These are phyloP conservation scores for Xylariales sp. DNA, from an alignment of 2,329 filamentous ascomycete species.

Conservation along the genomic window DNA sequence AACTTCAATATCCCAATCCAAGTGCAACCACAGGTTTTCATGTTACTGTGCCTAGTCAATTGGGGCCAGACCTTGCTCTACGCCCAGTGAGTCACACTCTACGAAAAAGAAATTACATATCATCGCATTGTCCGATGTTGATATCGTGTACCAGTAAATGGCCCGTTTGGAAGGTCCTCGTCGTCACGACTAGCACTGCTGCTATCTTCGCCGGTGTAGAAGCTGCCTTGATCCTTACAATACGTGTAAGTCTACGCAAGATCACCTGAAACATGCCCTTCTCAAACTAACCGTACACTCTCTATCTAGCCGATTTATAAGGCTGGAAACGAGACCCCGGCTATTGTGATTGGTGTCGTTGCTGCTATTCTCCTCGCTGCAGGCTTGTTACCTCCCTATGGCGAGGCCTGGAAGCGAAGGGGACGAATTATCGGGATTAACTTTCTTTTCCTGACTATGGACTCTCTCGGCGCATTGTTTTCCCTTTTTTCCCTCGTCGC, in stretches of 20 bases:
- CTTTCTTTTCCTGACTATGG: slow-evolving; percentile 68
- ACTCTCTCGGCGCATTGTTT: slow-evolving; percentile 71
- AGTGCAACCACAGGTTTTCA: slow-evolving; percentile 57
- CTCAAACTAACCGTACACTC: slow-evolving; percentile 17
- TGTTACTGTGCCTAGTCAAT: slow-evolving; percentile 53
- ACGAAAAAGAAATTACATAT: not conserved
- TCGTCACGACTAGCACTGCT: slow-evolving; percentile 55
- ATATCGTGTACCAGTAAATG: slow-evolving; percentile 54
- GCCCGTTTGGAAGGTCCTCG: slow-evolving; percentile 58
- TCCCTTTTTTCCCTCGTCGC: slow-evolving; percentile 72
- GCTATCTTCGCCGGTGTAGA: slow-evolving; percentile 64
- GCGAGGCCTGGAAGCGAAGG: slow-evolving; percentile 70
- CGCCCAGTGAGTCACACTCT: slow-evolving; percentile 40
- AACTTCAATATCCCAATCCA: slow-evolving; percentile 58
- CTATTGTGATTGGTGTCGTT: slow-evolving; percentile 67
- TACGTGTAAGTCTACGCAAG: slow-evolving; percentile 57
- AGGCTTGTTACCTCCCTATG: slow-evolving; percentile 70
- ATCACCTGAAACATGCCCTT: not conserved
- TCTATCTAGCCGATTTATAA: slow-evolving; percentile 62
- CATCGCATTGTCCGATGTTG: not conserved
- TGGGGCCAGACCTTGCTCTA: slow-evolving; percentile 56
- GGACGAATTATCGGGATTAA: slow-evolving; percentile 72
- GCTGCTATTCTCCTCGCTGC: slow-evolving; percentile 67
- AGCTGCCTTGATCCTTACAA: slow-evolving; percentile 65
- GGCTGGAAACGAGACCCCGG: slow-evolving; percentile 64